Percentiles rank a stretch among this genome's conserved stretches.
Conservation (phyloP, 306 rosid species). For the Acacia crassicarpa region DNA sequence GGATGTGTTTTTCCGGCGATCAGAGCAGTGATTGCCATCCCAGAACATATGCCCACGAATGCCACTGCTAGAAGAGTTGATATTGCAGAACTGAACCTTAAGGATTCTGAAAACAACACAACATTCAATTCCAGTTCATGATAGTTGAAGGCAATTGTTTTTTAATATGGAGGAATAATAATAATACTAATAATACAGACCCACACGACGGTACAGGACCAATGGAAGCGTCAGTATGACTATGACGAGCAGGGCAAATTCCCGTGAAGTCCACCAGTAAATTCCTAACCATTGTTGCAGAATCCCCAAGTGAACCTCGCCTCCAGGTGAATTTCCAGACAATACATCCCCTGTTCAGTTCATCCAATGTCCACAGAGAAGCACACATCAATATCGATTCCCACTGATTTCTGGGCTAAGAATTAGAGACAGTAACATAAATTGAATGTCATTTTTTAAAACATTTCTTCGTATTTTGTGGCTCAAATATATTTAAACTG, state of each 20-base stretch:
- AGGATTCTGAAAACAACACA: conserved; percentile 49
- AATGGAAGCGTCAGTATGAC: conserved; percentile 68
- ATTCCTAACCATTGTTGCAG: conserved; percentile 88
- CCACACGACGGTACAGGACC: conserved; percentile 71
- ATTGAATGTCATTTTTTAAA: too few relatives aligned
- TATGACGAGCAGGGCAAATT: conserved; percentile 59
- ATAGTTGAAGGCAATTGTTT: background rate
- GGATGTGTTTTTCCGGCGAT: conserved; percentile 59
- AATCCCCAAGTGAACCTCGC: conserved; percentile 71
- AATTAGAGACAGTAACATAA: background rate
- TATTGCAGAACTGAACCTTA: conserved; percentile 77
- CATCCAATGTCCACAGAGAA: background rate
- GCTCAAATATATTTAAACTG: too few relatives aligned
- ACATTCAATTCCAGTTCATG: background rate
- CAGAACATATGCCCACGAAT: conserved; percentile 74
- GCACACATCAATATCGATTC: background rate
- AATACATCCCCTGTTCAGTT: conserved; percentile 68
- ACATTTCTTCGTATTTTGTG: too few relatives aligned
- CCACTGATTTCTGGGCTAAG: background rate
- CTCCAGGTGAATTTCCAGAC: conserved; percentile 58
- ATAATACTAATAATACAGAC: conserved; percentile 46
- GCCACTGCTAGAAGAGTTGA: conserved; percentile 82
- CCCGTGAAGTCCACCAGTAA: conserved; percentile 92
- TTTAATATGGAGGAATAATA: conserved; percentile 24
- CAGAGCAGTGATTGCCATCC: conserved; percentile 63